Evolutionary conservation across 139 green algal species (phyloP), one percentile per base, ranked within the genome.

Genomic region (Micromonas commoda): DNA sequence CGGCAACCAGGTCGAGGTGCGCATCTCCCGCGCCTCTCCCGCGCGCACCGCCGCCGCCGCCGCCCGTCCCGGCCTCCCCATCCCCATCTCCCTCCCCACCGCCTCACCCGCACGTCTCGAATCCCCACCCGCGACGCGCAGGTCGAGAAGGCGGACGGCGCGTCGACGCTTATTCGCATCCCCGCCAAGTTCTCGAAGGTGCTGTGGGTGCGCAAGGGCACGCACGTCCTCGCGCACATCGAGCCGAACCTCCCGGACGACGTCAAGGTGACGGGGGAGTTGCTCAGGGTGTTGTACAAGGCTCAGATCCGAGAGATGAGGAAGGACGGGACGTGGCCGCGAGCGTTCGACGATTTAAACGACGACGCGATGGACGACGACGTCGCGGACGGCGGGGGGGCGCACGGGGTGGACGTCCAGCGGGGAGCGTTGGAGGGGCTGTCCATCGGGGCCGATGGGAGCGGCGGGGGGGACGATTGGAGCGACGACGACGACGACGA

Each of bases 211-310:
- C 68, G 68, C 6, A 63, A 29, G 26, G 68, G 68, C 2, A 37
- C 35, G 37, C 29, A 63, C 35, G 38, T 75, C 38, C 26, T 75
- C 3, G 37, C 64, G 26, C 13, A 32, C 26, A 52, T 71, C 64
- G 64, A 32, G 64, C 9, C 9, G 45, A 16, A 57, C 45, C 9
- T 16, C 9, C 9, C 45, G 45, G 16, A 16, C 45, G 45, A 57
- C 45, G 64, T n/a, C 9, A 73, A 73, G 38, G 68, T 75, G 19
- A 75, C 68, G 20, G 68, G 68, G 19, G 68, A 75, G 35, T 1
- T 75, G 37, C 21, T 33, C 2, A 35, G 68, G 9, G 68, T 75
- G 68, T 32, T 75, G 34, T 63, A 60, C 38, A 21, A 9, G 23
- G 37, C 31, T 35, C 68, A 75, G 38, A 75, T 63, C 23, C 60